phyloP scores from a whole-genome alignment of 768 basidiomycete species.

The Russula foetens region DNA sequence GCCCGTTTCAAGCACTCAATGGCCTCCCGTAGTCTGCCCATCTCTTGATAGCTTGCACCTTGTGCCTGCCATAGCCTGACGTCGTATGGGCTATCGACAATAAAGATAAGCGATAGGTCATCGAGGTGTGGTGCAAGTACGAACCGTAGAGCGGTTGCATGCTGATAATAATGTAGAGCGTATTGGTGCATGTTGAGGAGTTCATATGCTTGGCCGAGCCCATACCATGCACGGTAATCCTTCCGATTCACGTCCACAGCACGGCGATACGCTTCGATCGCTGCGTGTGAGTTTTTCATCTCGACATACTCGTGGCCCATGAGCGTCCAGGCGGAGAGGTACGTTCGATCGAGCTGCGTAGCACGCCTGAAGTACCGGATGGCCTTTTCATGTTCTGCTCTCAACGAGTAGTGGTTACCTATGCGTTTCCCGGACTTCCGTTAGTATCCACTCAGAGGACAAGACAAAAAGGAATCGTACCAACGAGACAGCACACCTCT shows the following conservation, averaged over 20 bases:
- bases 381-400: conserved; percentile 91
- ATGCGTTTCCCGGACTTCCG: neutral
- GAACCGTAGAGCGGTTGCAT: conserved; percentile 86
- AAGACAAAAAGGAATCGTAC: conserved; percentile 36
- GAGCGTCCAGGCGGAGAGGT: conserved; percentile 95
- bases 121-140: conserved; percentile 12
- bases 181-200: conserved; percentile 95
- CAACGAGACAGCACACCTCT: conserved; percentile 93
- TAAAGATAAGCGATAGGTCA: neutral
- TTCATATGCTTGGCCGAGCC: conserved; percentile 96
- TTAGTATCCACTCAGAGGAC: neutral
- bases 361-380: conserved; percentile 92
- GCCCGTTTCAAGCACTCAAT: conserved; percentile 90
- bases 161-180: conserved; percentile 92
- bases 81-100: conserved; percentile 72
- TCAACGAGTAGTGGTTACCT: conserved; percentile 98
- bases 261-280: conserved; percentile 94
- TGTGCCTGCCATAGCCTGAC: conserved; percentile 94
- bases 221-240: conserved; percentile 98
- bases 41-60: conserved; percentile 88
- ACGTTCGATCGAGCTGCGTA: conserved; percentile 90
- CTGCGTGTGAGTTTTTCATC: conserved; percentile 98
- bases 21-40: conserved; percentile 83
- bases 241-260: conserved; percentile 95
- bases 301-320: conserved; percentile 99